phyloP scores from a whole-genome alignment of 2,329 filamentous ascomycete genomes.

The Hirsutella minnesotensis region DNA sequence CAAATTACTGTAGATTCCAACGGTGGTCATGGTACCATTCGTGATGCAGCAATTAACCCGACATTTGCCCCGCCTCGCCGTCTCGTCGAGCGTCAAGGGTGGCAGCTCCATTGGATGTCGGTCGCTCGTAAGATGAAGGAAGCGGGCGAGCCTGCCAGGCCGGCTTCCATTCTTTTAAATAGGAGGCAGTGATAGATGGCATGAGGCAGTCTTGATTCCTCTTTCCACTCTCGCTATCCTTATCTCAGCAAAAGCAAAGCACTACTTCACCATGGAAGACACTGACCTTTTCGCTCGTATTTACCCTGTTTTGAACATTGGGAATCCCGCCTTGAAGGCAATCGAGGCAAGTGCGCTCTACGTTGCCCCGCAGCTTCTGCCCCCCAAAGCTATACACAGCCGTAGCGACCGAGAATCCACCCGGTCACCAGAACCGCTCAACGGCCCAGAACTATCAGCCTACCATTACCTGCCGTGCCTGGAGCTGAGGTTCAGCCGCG shows the following conservation, averaged over 20 bases:
- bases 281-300: conserved; percentile 5
- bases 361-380: not conserved
- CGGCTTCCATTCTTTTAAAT: too few relatives aligned
- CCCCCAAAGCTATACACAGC: not conserved
- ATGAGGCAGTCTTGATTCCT: too few relatives aligned
- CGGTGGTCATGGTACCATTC: not conserved
- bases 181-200: too few relatives aligned
- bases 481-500: conserved; percentile 7
- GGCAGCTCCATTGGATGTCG: too few relatives aligned
- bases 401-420: not conserved
- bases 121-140: too few relatives aligned
- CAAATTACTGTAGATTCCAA: too few relatives aligned
- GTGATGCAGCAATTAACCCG: not conserved
- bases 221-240: not conserved
- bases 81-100: too few relatives aligned
- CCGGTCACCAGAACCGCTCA: not conserved
- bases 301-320: not conserved
- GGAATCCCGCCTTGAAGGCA: not conserved
- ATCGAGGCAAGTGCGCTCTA: not conserved
- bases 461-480: not conserved
- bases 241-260: too few relatives aligned
- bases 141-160: too few relatives aligned
- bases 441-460: too few relatives aligned
- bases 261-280: not conserved
- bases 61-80: conserved; percentile 1